phyloP scores from a whole-genome alignment of 768 basidiomycete species.

The Lentinula lateritia region DNA sequence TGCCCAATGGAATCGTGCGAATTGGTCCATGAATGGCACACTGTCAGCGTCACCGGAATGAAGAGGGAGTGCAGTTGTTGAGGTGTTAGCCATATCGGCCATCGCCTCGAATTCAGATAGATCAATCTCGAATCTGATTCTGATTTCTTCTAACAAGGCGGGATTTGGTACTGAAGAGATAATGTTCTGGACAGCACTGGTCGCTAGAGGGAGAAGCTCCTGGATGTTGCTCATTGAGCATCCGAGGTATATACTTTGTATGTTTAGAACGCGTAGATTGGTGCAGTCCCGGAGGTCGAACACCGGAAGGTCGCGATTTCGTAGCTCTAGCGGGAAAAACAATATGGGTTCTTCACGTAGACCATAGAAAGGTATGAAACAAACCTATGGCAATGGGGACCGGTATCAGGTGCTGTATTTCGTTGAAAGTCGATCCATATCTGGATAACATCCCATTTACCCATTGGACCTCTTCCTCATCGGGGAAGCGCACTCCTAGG shows the following conservation, averaged over 20 bases:
- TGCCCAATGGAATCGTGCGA: neutral
- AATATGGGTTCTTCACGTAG: neutral
- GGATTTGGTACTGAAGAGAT: neutral
- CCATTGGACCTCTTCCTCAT: neutral
- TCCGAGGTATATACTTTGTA: neutral
- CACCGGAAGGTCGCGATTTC: neutral
- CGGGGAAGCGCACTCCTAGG: neutral
- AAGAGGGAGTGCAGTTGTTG: neutral
- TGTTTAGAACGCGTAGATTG: neutral
- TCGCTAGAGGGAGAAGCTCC: neutral
- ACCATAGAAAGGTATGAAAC: neutral
- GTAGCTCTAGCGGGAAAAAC: neutral
- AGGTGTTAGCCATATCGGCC: neutral
- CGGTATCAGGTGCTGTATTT: neutral
- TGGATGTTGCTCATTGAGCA: neutral
- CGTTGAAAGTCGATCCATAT: neutral
- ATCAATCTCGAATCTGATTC: neutral
- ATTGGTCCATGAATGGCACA: neutral
- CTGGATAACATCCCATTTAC: neutral
- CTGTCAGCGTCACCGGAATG: neutral
- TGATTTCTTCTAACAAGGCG: neutral
- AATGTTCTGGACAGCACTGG: neutral
- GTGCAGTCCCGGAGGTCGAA: neutral
- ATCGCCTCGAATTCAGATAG: neutral
- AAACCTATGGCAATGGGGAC: neutral